These are phyloP conservation scores for Phytophthora hibernalis DNA, from an alignment of 352 stramenopile genomes.

Conservation along the genomic window DNA sequence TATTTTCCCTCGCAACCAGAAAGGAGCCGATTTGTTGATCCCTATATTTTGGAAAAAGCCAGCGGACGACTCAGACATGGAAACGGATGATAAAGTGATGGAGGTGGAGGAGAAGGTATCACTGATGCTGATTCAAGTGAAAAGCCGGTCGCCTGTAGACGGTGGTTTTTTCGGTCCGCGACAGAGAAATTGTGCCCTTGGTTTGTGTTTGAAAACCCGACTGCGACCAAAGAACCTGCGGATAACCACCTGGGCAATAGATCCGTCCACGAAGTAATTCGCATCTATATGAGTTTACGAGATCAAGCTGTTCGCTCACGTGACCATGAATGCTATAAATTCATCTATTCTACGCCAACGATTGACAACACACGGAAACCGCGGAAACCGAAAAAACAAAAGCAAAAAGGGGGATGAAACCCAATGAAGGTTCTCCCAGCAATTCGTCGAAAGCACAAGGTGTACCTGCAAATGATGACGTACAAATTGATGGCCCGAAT, in stretches of 20 bases:
- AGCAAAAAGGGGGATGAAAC: neutral
- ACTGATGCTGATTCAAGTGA: constrained; percentile 21
- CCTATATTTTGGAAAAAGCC: constrained; percentile 16
- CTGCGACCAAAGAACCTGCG: no score
- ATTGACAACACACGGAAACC: constrained; percentile 1
- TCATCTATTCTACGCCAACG: constrained; percentile 9
- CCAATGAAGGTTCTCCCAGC: neutral
- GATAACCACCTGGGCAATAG: neutral
- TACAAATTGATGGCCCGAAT: neutral
- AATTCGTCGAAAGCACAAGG: neutral
- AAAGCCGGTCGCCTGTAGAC: constrained; percentile 3
- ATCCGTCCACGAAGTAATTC: constrained; percentile 10
- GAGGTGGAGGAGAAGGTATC: constrained; percentile 8
- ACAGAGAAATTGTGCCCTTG: constrained; percentile 11
- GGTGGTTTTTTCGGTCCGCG: neutral
- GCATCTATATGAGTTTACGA: constrained; percentile 28
- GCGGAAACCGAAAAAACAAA: neutral
- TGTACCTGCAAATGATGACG: neutral
- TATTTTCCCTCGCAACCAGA: constrained; percentile 18
- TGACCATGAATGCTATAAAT: neutral
- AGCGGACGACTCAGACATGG: neutral
- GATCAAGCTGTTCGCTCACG: neutral
- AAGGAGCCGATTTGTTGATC: constrained; percentile 19
- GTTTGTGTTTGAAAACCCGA: constrained; percentile 13
- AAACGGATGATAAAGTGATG: neutral